Conservation (phyloP, 2,329 filamentous ascomycete genomes). For the Aphanoascus verrucosus region DNA sequence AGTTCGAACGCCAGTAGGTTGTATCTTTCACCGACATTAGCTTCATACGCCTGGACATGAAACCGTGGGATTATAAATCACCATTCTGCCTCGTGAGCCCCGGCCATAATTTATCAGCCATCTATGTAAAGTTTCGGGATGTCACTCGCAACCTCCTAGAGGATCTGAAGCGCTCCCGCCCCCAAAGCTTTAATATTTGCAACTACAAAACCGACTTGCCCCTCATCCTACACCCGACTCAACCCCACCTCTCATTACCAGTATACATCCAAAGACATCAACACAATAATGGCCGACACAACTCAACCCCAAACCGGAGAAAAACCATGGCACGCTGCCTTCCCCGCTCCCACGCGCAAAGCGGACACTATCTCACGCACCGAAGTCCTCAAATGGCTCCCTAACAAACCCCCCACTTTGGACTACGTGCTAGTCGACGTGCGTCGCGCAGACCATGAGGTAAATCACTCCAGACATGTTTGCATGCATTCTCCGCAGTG, state of each 20-base stretch:
- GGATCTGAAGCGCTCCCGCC: no score
- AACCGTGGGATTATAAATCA: neutral
- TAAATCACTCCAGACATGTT: conserved; percentile 16
- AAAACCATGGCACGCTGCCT: conserved; percentile 34
- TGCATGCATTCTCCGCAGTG: neutral
- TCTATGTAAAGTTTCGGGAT: no score
- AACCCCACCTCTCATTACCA: neutral
- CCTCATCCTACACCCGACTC: neutral
- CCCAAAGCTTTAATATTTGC: no score
- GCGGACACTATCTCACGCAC: conserved; percentile 10
- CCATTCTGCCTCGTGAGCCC: no score
- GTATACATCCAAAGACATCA: neutral
- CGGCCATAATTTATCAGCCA: no score
- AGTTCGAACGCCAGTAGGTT: no score
- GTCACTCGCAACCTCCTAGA: no score
- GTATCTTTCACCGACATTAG: neutral
- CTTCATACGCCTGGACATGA: no score
- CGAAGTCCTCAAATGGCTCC: conserved; percentile 20
- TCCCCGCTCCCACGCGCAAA: conserved; percentile 27
- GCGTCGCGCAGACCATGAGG: conserved; percentile 38
- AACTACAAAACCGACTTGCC: neutral
- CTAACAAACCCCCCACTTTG: conserved; percentile 23
- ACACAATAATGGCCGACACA: conserved; percentile 2
- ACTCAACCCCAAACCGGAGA: conserved; percentile 9
- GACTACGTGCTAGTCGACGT: conserved; percentile 39